Base-by-base conservation (phyloP, 176 grass and related monocot genomes). In the Aegilops umbellulata region DNA sequence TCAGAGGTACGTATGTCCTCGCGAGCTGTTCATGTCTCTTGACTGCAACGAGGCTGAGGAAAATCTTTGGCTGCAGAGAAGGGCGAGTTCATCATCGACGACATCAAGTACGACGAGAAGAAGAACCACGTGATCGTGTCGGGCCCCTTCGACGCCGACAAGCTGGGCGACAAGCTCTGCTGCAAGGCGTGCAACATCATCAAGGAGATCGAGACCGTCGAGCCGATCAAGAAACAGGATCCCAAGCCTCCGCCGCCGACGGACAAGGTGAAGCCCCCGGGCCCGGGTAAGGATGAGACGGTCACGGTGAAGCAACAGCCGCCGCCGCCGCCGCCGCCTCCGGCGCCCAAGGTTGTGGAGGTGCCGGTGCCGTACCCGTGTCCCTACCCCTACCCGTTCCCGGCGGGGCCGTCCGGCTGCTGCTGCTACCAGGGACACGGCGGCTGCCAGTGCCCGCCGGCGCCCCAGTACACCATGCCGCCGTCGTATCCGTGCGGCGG, bases 181-280 rank as follows among this genome's bases (percentile, higher is more conserved):
- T 92, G 90, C 86, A 94, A 94, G 67, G 92, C 92, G 7, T 90
- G 94, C 83, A 97, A 92, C 85, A 85, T 97, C 77, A 97, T 97
- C 86, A 97, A 69, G 66, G 66, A 69, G 66, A 69, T 69, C 17
- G 66, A 69, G 66, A 69, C 35, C 66, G 66, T 69, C 66, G 66
- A 69, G 66, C 66, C 66, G 62, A 2, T 5, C 25, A 29, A 65
- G 26, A 29, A 30, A 3, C 6, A 8, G 65, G 17, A 34, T 1
- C 3, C 3, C 15, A 2, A 68, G 30, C 65, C 65, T 17, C 30
- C 30, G 55, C 55, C 55, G 19, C 2, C 55, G 19, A 22, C 22
- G 15, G 24, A 35, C 3, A 35, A 68, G 16, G 65, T 8, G 30
- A 26, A 68, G 65, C 16, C 65, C 65, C 23, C 66, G 31, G 31